A percentile compares a stretch with the other conserved stretches of the same genome.
These are phyloP conservation scores for Salix brachista DNA, from an alignment of 345 rosid species.

Conservation along the genomic window DNA sequence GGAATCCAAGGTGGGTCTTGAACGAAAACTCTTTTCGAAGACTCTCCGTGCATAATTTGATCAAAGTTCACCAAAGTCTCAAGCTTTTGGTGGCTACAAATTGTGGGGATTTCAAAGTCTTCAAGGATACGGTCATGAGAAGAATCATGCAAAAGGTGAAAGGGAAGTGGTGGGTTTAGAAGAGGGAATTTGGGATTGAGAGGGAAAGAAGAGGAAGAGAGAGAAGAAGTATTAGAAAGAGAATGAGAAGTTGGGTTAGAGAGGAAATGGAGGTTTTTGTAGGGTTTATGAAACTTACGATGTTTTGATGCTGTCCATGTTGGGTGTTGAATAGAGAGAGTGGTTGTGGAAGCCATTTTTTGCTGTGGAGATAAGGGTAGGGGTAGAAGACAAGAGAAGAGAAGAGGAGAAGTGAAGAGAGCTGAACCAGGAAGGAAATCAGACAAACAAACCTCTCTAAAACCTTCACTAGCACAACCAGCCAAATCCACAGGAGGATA, in stretches of 20 bases:
- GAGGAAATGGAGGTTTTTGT: constrained; percentile 18
- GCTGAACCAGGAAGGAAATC: neutral
- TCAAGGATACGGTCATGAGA: no score
- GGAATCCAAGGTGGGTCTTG: constrained; percentile 86
- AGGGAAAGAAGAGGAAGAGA: neutral
- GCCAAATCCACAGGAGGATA: neutral
- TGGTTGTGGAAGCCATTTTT: constrained; percentile 45
- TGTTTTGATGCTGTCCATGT: constrained; percentile 30
- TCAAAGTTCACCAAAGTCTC: no score
- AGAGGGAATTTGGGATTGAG: no score
- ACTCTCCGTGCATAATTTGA: neutral
- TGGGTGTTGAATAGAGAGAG: constrained; percentile 41
- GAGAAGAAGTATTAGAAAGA: no score
- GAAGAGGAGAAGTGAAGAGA: neutral
- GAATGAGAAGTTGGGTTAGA: neutral
- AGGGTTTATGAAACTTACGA: constrained; percentile 21
- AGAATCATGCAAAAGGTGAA: no score
- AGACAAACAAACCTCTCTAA: constrained; percentile 39
- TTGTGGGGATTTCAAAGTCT: no score
- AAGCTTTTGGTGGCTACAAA: no score
- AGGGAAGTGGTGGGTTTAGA: no score
- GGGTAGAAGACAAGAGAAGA: constrained; percentile 3
- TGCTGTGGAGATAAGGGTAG: constrained; percentile 6
- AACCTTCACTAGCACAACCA: constrained; percentile 31
- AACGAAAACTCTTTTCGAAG: constrained; percentile 42